A percentile compares a stretch with the other conserved stretches of the same genome.
These are phyloP conservation scores for Dimargaris cristalligena DNA, from an alignment of 192 early-diverging fungal species.

Conservation along the genomic window DNA sequence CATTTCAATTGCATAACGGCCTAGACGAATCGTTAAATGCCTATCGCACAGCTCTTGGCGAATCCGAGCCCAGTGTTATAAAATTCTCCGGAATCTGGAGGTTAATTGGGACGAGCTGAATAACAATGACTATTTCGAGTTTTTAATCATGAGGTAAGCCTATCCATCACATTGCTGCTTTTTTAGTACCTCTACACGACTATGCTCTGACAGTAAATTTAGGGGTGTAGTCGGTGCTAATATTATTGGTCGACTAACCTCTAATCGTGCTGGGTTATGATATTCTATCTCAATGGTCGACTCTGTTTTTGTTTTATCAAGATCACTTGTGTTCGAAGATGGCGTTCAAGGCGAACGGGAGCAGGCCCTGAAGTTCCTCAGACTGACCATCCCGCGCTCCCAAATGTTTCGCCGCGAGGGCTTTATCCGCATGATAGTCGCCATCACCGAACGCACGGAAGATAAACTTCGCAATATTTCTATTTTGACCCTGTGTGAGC, in stretches of 20 bases:
- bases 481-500: slow-evolving; percentile 28
- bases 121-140: slow-evolving; percentile 20
- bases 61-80: slow-evolving; percentile 25
- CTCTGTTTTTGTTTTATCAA: no score
- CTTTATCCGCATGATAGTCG: slow-evolving; percentile 18
- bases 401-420: slow-evolving; percentile 21
- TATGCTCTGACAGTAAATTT: no score
- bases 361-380: slow-evolving; percentile 28
- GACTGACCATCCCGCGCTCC: no score
- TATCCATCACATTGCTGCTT: no score
- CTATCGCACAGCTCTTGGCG: slow-evolving; percentile 25
- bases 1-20: no score
- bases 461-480: slow-evolving; percentile 28
- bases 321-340: slow-evolving; percentile 21
- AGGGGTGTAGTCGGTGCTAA: no score
- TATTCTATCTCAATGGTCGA: no score
- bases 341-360: slow-evolving; percentile 26
- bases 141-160: slow-evolving; percentile 22
- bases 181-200: no score
- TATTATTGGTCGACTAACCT: no score
- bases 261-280: no score
- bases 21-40: neutral
- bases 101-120: slow-evolving; percentile 12
- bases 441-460: slow-evolving; percentile 26
- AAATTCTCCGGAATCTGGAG: slow-evolving; percentile 16